These are phyloP conservation scores for Lichtheimia ornata DNA, from an alignment of 371 early-diverging fungal genomes.

Conservation along the genomic window DNA sequence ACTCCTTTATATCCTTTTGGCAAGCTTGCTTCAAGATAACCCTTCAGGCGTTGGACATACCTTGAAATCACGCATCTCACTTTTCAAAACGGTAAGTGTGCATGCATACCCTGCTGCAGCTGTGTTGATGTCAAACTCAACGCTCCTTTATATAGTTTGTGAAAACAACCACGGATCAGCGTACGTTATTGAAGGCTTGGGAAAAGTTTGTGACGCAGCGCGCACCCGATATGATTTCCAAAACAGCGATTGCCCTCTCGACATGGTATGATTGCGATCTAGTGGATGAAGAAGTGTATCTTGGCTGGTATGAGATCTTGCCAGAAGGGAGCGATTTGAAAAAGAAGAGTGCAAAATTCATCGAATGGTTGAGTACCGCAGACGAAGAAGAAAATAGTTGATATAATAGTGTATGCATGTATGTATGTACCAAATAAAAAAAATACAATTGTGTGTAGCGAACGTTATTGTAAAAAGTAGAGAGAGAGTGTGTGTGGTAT, in stretches of 20 bases:
- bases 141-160: constrained; percentile 53
- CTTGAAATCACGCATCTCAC: constrained; percentile 39
- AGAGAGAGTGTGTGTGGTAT: too few relatives aligned
- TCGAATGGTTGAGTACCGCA: constrained; percentile 71
- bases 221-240: constrained; percentile 47
- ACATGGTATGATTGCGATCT: constrained; percentile 69
- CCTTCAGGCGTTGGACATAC: constrained; percentile 22
- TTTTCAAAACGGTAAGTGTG: constrained; percentile 60
- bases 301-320: constrained; percentile 61
- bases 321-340: constrained; percentile 53
- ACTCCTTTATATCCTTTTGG: constrained; percentile 60
- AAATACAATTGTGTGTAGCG: background rate
- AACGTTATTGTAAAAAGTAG: background rate
- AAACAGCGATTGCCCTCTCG: constrained; percentile 60
- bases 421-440: background rate
- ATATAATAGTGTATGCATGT: background rate
- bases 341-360: constrained; percentile 62
- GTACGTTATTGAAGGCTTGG: constrained; percentile 65
- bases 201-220: constrained; percentile 58
- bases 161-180: constrained; percentile 60
- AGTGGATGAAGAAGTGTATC: constrained; percentile 73
- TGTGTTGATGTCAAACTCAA: background rate
- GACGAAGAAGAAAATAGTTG: constrained; percentile 60
- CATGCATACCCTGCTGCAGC: too few relatives aligned
- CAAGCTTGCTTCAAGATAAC: constrained; percentile 57